phyloP scores from a whole-genome alignment of 768 basidiomycete species.

The Tulasnella calospora region DNA sequence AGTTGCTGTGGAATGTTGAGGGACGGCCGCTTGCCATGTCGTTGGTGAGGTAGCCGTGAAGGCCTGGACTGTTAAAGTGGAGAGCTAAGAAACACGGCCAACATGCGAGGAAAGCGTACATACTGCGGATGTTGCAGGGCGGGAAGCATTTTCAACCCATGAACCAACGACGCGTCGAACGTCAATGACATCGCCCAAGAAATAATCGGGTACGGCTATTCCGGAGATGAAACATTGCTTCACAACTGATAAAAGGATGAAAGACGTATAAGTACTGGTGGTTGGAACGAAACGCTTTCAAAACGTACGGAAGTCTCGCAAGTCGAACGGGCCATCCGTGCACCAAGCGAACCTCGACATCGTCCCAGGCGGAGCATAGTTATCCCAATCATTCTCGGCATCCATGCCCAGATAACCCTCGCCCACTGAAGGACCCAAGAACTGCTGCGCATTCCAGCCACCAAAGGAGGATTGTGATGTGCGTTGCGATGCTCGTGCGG shows the following conservation, averaged over 20 bases:
- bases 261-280: background rate
- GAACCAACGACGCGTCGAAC: constrained; percentile 57
- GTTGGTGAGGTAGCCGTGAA: background rate
- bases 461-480: constrained; percentile 4
- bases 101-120: background rate
- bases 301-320: constrained; percentile 59
- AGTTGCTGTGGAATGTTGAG: constrained; percentile 76
- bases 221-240: constrained; percentile 87
- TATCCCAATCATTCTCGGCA: constrained; percentile 45
- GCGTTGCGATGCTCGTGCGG: background rate
- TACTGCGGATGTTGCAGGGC: background rate
- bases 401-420: constrained; percentile 34
- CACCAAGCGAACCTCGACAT: constrained; percentile 38
- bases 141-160: constrained; percentile 37
- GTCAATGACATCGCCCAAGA: constrained; percentile 69
- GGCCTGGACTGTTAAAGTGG: background rate
- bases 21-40: constrained; percentile 28
- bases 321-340: constrained; percentile 66
- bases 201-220: constrained; percentile 67
- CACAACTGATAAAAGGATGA: constrained; percentile 44
- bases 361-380: constrained; percentile 61
- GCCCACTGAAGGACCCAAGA: background rate
- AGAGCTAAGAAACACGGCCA: background rate
- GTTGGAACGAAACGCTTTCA: background rate
- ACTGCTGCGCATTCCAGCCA: background rate